Evolutionary conservation across 75 land plant genomes (phyloP), one percentile per base, ranked within the genome.

Genomic region (Cunninghamia lanceolata): DNA sequence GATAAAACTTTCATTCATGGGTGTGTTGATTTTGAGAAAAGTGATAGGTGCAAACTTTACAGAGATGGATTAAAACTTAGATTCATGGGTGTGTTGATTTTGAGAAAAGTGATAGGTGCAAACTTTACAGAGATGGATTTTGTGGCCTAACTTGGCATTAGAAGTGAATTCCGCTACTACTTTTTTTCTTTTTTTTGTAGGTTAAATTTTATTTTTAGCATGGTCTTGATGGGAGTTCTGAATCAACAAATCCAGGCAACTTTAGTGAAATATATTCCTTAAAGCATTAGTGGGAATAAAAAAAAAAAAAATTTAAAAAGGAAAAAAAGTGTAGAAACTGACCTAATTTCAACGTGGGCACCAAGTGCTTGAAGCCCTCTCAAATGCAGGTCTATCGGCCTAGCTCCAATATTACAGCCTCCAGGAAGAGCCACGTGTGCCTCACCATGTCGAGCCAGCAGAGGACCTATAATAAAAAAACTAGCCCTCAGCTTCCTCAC

Each of bases 381-480:
- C 63, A 95, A 56, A 68, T 92, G 92, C 78, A 95, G 85, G 84
- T 95, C 95, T 75, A 95, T 86, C 0, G 96, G 96, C 1, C 96
- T 86, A 9, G 93, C 88, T 14, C 96, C 96, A 59, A 95, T 95
- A 81, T 91, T 76, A 71, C 96, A 95, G 16, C 96, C 96, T 19
- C 96, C 96, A 4, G 96, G 96, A 66, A 95, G 75, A 15, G 91
- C 93, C 28, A 95, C 91, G 25, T 89, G 90, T 2, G 96, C 96
- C 85, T 95, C 93, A 36, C 96, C 96, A 81, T 90, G 84, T 84
- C 96, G 85, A 16, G 89, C 94, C 42, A 95, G 87, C 78, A 95
- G 86, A 15, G 96, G 91, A 32, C 93, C 96, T 30, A 95, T 78
- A 36, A 92, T 94, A 47, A 95, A 92, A 83, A 95, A 92, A 76